Conservation (phyloP, 768 basidiomycete species). For the Trametes cinnabarina region DNA sequence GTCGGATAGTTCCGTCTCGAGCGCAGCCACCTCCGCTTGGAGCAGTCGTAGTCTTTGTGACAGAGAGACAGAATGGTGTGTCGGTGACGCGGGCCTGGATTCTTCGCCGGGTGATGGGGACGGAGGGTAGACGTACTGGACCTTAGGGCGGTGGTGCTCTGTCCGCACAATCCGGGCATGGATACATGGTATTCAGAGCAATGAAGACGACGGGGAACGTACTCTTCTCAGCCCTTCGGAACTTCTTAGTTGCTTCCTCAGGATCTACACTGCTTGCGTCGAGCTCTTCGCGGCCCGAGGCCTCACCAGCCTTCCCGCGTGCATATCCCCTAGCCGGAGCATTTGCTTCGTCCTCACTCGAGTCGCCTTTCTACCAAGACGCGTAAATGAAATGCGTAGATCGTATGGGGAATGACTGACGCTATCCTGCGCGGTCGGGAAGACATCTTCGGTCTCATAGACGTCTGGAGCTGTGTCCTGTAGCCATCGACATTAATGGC, state of each 20-base stretch:
- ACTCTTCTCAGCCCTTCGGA: conserved; percentile 67
- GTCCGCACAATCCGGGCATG: background rate
- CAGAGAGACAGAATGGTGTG: conserved; percentile 32
- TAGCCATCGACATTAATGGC: background rate
- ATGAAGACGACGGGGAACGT: conserved; percentile 2
- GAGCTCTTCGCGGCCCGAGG: conserved; percentile 58
- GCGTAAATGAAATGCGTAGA: background rate
- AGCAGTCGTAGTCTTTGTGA: conserved; percentile 50
- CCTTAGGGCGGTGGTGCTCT: conserved; percentile 49
- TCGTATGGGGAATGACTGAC: conserved; percentile 37
- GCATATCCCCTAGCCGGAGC: conserved; percentile 39
- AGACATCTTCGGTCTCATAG: conserved; percentile 86
- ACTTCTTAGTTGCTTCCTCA: conserved; percentile 67
- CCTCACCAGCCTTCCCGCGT: conserved; percentile 39
- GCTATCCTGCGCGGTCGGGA: conserved; percentile 49
- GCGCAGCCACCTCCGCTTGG: conserved; percentile 72
- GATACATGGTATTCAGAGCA: background rate
- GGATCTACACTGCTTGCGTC: conserved; percentile 60
- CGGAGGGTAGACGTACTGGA: conserved; percentile 68
- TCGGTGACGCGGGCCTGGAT: conserved; percentile 43
- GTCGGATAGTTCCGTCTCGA: conserved; percentile 82
- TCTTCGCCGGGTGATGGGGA: conserved; percentile 55
- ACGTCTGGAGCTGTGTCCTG: conserved; percentile 91
- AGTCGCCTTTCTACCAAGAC: conserved; percentile 52
- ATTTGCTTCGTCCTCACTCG: conserved; percentile 62